Evolutionary conservation across 2,329 filamentous ascomycete genomes (phyloP).

Genomic region (Cladosporium cucumerinum): DNA sequence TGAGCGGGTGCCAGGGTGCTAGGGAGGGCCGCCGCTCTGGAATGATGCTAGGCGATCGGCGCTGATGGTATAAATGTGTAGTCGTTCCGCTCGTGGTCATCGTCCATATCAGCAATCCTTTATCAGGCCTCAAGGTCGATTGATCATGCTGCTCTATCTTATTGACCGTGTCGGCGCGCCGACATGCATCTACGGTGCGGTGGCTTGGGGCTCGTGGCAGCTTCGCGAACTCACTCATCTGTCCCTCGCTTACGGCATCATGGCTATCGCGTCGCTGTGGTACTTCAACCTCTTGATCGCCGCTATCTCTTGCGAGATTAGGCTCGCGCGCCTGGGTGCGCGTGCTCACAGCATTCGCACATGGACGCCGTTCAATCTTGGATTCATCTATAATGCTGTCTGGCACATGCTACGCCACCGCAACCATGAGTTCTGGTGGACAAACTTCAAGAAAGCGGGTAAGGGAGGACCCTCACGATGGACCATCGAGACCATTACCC

Average conservation of each 20-base stretch:
- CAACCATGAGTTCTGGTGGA: slow-evolving; percentile 61
- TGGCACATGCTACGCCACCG: slow-evolving; percentile 46
- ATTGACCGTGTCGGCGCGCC: slow-evolving; percentile 22
- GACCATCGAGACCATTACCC: slow-evolving; percentile 59
- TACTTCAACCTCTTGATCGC: slow-evolving; percentile 22
- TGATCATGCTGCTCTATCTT: slow-evolving; percentile 18
- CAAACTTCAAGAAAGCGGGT: slow-evolving; percentile 45
- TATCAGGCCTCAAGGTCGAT: neutral
- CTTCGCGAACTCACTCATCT: slow-evolving; percentile 16
- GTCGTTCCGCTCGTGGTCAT: neutral
- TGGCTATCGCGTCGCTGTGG: slow-evolving; percentile 18
- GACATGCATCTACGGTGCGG: slow-evolving; percentile 17
- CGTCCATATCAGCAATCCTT: neutral
- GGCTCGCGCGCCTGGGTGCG: slow-evolving; percentile 41
- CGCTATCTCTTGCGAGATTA: slow-evolving; percentile 33
- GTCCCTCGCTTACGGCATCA: slow-evolving; percentile 19
- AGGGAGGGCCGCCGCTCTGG: neutral
- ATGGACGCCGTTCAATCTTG: slow-evolving; percentile 54
- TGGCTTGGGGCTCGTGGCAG: slow-evolving; percentile 15
- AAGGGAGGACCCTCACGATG: slow-evolving; percentile 35
- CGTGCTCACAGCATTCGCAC: slow-evolving; percentile 42
- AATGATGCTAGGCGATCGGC: neutral
- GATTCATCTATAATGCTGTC: slow-evolving; percentile 60
- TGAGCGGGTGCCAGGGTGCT: neutral
- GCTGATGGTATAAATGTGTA: slow-evolving; percentile 3